A percentile compares a stretch with the other conserved stretches of the same genome.
Conservation (phyloP, 371 early-diverging fungal genomes). For the Syncephalis plumigaleata region DNA sequence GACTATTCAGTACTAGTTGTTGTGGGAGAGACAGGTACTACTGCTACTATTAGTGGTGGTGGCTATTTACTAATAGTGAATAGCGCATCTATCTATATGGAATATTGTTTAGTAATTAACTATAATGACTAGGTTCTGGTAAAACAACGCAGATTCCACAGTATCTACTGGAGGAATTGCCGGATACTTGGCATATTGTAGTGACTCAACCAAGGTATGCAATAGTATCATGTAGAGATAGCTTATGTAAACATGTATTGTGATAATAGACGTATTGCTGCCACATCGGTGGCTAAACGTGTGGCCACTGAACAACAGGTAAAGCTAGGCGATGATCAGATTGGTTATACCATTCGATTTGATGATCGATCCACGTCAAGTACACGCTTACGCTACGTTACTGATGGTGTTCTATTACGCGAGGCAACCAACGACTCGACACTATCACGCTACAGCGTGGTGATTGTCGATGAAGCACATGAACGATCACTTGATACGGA, state of each 20-base stretch:
- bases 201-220: conserved; percentile 57
- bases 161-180: conserved; percentile 48
- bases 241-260: too few species aligned
- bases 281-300: conserved; percentile 72
- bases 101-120: not conserved
- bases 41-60: not conserved
- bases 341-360: conserved; percentile 84
- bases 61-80: too few species aligned
- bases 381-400: conserved; percentile 74
- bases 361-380: conserved; percentile 34
- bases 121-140: conserved; percentile 46
- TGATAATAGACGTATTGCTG: conserved; percentile 74
- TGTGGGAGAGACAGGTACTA: conserved; percentile 68
- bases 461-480: conserved; percentile 91
- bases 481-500: conserved; percentile 91
- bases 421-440: conserved; percentile 47
- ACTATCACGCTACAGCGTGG: conserved; percentile 41
- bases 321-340: conserved; percentile 35
- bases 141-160: conserved; percentile 91
- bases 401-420: conserved; percentile 82
- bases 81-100: not conserved
- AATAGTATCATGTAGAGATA: not conserved
- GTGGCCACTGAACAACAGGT: conserved; percentile 57
- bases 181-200: conserved; percentile 31
- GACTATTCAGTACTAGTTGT: conserved; percentile 46